phyloP scores from a whole-genome alignment of 1,284 basidiomycete species.

The Gymnopus androsaceus region DNA sequence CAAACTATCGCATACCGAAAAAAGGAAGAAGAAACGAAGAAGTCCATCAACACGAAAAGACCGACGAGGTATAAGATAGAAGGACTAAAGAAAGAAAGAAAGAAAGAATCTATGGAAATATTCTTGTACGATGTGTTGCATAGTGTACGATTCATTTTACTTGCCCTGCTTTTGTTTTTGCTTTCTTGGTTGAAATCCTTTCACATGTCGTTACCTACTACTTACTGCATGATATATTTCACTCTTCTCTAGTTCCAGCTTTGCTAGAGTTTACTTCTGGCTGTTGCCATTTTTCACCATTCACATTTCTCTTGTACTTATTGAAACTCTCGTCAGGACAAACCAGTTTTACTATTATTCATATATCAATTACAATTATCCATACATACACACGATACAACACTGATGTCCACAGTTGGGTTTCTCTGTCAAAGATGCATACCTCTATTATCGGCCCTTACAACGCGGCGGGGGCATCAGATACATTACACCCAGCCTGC shows the following conservation, averaged over 20 bases:
- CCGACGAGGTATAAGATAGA: not conserved
- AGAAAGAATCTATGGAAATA: conserved; percentile 5
- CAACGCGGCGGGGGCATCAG: not conserved
- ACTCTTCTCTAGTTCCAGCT: not conserved
- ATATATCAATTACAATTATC: too few species aligned
- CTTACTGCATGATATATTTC: not conserved
- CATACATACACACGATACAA: too few species aligned
- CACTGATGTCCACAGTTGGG: too few species aligned
- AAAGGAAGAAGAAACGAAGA: conserved; percentile 11
- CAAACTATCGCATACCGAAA: not conserved
- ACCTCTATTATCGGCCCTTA: too few species aligned
- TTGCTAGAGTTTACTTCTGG: not conserved
- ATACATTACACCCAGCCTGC: conserved; percentile 15
- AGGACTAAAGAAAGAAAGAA: not conserved
- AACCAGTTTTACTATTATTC: too few species aligned
- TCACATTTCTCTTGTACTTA: too few species aligned
- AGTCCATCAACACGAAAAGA: too few species aligned
- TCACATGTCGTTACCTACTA: not conserved
- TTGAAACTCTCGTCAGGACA: too few species aligned
- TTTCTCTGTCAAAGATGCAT: too few species aligned
- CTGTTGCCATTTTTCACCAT: not conserved
- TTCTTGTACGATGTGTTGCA: conserved; percentile 10
- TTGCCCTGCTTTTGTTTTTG: conserved; percentile 4
- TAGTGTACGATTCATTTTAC: conserved; percentile 9
- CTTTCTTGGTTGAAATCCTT: conserved; percentile 1